A percentile compares a stretch with the other conserved stretches of the same genome.
Conservation (phyloP, 176 grass and related monocot genomes). For the Triticum timopheevii region DNA sequence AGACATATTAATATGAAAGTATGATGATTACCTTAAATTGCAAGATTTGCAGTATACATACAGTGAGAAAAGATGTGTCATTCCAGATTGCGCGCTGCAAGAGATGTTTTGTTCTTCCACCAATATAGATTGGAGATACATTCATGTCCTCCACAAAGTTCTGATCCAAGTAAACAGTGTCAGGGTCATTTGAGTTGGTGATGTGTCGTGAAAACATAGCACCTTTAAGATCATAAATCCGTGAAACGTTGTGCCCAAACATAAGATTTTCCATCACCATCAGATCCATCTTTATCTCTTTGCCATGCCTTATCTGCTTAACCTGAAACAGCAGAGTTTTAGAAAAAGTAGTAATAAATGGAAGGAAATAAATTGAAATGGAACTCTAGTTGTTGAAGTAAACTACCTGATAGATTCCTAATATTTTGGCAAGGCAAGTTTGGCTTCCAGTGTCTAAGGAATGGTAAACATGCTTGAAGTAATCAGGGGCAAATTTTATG, state of each 20-base stretch:
- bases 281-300: constrained; percentile 77
- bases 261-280: constrained; percentile 99
- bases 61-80: constrained; percentile 92
- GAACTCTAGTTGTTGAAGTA: constrained; percentile 11
- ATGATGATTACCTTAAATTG: constrained; percentile 7
- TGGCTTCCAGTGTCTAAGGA: constrained; percentile 83
- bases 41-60: constrained; percentile 53
- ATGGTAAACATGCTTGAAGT: constrained; percentile 80
- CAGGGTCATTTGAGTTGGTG: constrained; percentile 43
- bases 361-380: constrained; percentile 24
- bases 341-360: constrained; percentile 25
- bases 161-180: constrained; percentile 83
- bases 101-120: constrained; percentile 89
- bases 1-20: constrained; percentile 33
- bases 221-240: constrained; percentile 89
- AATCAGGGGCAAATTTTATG: constrained; percentile 80
- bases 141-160: constrained; percentile 85
- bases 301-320: constrained; percentile 70
- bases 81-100: constrained; percentile 98
- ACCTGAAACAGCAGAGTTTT: constrained; percentile 46
- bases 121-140: constrained; percentile 87
- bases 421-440: constrained; percentile 90
- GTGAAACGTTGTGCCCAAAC: constrained; percentile 75
- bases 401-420: constrained; percentile 97
- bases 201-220: constrained; percentile 56